Base-by-base conservation (phyloP, 139 green algal species). In the Tetraselmis striata region DNA sequence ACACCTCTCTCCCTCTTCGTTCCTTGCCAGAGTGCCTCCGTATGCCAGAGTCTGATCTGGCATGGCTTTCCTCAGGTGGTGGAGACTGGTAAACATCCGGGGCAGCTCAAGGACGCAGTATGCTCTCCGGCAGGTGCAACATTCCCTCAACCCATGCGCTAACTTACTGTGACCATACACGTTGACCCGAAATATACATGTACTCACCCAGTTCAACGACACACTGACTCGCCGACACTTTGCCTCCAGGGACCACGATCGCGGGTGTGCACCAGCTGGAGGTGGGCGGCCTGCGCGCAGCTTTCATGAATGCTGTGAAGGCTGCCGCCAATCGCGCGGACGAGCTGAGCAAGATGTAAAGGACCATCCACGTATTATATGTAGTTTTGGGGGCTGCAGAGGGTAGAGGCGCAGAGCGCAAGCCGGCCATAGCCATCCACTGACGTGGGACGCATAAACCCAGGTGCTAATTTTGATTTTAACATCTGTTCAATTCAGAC, bases 241-340 rank as follows among this genome's bases (percentile, higher is more conserved):
- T 76, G 67, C 2, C 27, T 23, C 18, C 85, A 67, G 94, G 96
- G 25, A 98, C 96, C 23, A 99, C 96, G 27, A 99, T 99, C 77
- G 93, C 94, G 2, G 96, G 92, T 1, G 91, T 99, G 26, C 92
- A 96, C 59, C 93, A 94, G 80, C 90, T 99, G 59, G 96, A 99
- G 88, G 95, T 95, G 88, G 92, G 76, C 0, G 93, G 92, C 25
- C 78, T 96, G 30, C 84, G 96, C 2, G 88, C 91, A 0, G 90
- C 92, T 0, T 92, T 98, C 84, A 99, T 98, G 76, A 95, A 94
- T 31, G 95, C 95, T 1, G 96, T 99, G 0, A 83, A 92, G 0
- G 95, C 93, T 1, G 95, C 96, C 30, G 89, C 93, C 1, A 77
- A 93, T 1, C 86, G 94, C 2, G 92, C 93, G 22, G 90, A 97